A percentile compares a stretch with the other conserved stretches of the same genome.
phyloP scores from a whole-genome alignment of 345 rosid species.

The Eucalyptus curtisii region DNA sequence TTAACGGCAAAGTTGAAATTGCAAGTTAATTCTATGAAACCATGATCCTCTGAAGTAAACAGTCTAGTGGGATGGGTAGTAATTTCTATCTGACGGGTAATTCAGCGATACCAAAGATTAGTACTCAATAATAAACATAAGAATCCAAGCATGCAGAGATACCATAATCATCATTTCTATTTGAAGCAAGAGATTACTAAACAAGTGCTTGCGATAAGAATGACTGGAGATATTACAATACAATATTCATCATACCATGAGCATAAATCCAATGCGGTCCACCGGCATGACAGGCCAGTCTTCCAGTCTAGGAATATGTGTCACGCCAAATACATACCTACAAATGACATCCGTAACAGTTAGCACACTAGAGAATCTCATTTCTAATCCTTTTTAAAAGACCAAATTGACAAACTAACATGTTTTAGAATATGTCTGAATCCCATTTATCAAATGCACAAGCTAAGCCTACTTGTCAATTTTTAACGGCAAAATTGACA shows the following conservation, averaged over 20 bases:
- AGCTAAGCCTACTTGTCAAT: neutral
- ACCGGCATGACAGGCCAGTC: slow-evolving; percentile 80
- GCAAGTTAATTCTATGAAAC: neutral
- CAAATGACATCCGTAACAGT: neutral
- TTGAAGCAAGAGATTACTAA: neutral
- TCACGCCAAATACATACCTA: slow-evolving; percentile 72
- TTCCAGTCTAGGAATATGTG: slow-evolving; percentile 63
- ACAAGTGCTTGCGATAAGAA: neutral
- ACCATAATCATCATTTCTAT: neutral
- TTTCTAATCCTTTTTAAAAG: neutral
- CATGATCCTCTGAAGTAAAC: neutral
- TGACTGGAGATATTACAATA: neutral
- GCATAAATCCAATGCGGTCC: slow-evolving; percentile 58
- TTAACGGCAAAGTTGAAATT: neutral
- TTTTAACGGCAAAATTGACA: neutral
- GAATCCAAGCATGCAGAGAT: neutral
- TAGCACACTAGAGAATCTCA: neutral
- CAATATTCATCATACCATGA: slow-evolving; percentile 19
- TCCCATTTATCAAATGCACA: neutral
- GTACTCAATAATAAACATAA: neutral
- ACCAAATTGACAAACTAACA: neutral
- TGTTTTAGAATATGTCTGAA: neutral
- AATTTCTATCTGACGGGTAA: neutral
- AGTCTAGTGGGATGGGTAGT: neutral
- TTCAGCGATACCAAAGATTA: too few species aligned